Conservation (phyloP, 192 early-diverging fungal genomes). For the Coemansia sp. region DNA sequence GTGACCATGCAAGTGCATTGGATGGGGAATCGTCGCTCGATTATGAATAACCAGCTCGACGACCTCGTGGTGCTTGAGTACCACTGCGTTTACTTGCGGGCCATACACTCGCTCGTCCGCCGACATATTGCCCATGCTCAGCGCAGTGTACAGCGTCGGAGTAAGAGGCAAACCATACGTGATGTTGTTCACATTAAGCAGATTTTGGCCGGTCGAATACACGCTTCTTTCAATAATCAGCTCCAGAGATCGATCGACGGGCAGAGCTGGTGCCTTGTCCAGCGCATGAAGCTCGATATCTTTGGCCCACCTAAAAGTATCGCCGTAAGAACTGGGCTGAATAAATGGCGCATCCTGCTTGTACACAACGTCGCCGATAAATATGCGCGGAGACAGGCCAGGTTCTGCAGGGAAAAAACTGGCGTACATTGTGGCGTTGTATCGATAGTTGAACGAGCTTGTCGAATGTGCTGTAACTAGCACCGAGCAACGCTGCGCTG, state of each 20-base stretch:
- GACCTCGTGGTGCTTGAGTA: constrained; percentile 63
- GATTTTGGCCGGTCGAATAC: constrained; percentile 67
- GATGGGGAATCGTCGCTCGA: constrained; percentile 64
- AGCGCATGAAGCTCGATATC: constrained; percentile 55
- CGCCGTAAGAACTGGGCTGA: background rate
- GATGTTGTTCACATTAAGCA: constrained; percentile 73
- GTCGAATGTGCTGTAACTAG: constrained; percentile 67
- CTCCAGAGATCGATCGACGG: constrained; percentile 47
- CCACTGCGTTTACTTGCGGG: constrained; percentile 59
- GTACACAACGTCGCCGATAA: constrained; percentile 61
- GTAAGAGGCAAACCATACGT: constrained; percentile 63
- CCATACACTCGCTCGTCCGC: constrained; percentile 64
- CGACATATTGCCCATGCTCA: constrained; percentile 59
- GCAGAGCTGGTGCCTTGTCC: constrained; percentile 57
- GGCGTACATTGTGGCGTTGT: constrained; percentile 63
- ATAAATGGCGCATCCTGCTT: constrained; percentile 56
- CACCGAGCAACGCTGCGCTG: constrained; percentile 79
- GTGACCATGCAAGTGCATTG: constrained; percentile 85
- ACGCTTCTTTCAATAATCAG: constrained; percentile 59
- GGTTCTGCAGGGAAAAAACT: constrained; percentile 52
- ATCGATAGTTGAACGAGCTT: constrained; percentile 61
- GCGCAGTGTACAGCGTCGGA: constrained; percentile 67
- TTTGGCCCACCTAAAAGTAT: background rate
- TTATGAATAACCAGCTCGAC: constrained; percentile 76
- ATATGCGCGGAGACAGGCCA: constrained; percentile 52